These are phyloP conservation scores for Jimgerdemannia flammicorona DNA, from an alignment of 192 early-diverging fungal genomes.

Conservation along the genomic window DNA sequence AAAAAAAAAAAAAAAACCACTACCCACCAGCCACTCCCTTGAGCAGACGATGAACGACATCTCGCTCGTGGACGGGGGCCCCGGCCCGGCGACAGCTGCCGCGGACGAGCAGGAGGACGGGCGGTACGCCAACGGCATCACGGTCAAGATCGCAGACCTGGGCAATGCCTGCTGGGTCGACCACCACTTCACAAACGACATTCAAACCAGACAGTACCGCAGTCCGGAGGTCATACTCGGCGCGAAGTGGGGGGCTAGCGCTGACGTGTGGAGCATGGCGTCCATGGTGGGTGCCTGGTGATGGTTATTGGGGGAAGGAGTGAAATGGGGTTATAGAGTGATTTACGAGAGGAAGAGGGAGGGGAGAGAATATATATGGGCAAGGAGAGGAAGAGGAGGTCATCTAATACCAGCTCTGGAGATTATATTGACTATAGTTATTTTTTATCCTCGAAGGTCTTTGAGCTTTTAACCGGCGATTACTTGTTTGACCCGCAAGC, in stretches of 20 bases:
- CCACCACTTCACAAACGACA: slow-evolving; percentile 94
- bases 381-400: slow-evolving; percentile 1
- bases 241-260: slow-evolving; percentile 74
- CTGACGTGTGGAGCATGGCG: slow-evolving; percentile 94
- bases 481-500: slow-evolving; percentile 94
- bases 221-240: slow-evolving; percentile 95
- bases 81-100: background rate
- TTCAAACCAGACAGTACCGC: slow-evolving; percentile 97
- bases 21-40: slow-evolving; percentile 34
- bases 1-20: background rate
- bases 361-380: background rate
- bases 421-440: background rate
- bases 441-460: slow-evolving; percentile 40
- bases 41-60: slow-evolving; percentile 66
- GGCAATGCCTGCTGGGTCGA: slow-evolving; percentile 97
- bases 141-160: slow-evolving; percentile 94
- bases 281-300: slow-evolving; percentile 60
- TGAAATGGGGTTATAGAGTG: background rate
- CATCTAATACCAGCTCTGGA: background rate
- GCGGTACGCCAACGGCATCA: slow-evolving; percentile 27
- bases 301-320: background rate
- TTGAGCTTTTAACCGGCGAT: slow-evolving; percentile 91
- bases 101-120: slow-evolving; percentile 4
- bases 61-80: slow-evolving; percentile 46
- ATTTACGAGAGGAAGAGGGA: too few species aligned